Conservation (phyloP, 2,329 filamentous ascomycete species). For the Colletotrichum costaricense region DNA sequence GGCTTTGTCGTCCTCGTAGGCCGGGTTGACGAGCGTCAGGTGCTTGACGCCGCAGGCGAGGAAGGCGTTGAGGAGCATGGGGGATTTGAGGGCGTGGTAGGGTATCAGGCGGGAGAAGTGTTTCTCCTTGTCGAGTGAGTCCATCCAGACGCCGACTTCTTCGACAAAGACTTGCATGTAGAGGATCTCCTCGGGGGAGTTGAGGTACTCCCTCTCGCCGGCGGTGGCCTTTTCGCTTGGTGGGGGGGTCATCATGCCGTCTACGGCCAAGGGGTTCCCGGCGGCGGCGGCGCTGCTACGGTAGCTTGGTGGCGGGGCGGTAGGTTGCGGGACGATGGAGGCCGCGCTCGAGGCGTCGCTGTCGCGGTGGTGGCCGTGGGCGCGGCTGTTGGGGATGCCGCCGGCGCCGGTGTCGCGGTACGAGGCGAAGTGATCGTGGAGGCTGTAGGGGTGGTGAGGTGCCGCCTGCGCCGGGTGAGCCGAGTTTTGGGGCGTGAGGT, state of each 20-base stretch:
- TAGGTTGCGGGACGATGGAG: conserved; percentile 51
- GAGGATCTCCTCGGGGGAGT: conserved; percentile 80
- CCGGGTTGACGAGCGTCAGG: conserved; percentile 76
- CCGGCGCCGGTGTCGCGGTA: conserved; percentile 4
- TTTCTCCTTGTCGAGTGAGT: conserved; percentile 85
- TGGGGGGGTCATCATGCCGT: conserved; percentile 53
- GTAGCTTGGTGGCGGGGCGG: conserved; percentile 45
- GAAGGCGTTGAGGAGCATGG: conserved; percentile 90
- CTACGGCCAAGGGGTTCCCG: conserved; percentile 39
- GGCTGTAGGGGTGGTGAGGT: conserved; percentile 19
- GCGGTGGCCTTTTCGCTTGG: conserved; percentile 49
- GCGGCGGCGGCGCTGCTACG: conserved; percentile 39
- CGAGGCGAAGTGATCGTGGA: conserved; percentile 20
- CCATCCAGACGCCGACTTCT: conserved; percentile 94
- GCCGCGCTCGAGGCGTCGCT: conserved; percentile 53
- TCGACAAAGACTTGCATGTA: conserved; percentile 94
- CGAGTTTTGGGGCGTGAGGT: conserved; percentile 41
- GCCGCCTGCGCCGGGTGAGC: conserved; percentile 44
- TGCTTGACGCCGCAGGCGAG: conserved; percentile 90
- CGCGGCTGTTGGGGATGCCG: conserved; percentile 1
- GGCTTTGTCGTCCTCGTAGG: conserved; percentile 80
- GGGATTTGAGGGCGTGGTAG: conserved; percentile 82
- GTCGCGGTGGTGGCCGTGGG: conserved; percentile 45
- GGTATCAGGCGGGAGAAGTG: conserved; percentile 90
- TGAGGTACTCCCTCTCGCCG: conserved; percentile 71